These are phyloP conservation scores for Neostapfia colusana DNA, from an alignment of 176 grass and related monocot species.

Conservation along the genomic window DNA sequence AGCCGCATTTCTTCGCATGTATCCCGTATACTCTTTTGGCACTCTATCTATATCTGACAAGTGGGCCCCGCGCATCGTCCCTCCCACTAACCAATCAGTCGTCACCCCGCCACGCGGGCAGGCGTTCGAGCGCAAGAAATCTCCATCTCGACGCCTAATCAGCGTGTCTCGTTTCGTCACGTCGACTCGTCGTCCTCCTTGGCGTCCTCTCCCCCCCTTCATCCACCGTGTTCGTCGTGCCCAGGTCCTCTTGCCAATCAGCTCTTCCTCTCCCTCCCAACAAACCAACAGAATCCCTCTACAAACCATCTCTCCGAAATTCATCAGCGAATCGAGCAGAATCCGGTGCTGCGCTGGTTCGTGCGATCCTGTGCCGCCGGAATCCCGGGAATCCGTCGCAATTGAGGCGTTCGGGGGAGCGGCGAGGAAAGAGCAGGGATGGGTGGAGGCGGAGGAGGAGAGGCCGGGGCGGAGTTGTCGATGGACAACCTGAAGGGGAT, in stretches of 20 bases:
- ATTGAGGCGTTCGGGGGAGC: neutral
- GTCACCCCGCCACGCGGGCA: neutral
- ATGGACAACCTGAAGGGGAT: conserved; percentile 88
- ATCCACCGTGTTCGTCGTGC: neutral
- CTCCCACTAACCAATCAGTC: neutral
- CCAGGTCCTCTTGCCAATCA: conserved; percentile 15
- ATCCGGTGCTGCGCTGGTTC: neutral
- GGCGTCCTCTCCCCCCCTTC: neutral
- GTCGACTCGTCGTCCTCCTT: conserved; percentile 13
- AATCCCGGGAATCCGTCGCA: conserved; percentile 8
- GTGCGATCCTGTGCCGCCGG: neutral
- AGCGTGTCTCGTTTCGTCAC: conserved; percentile 10
- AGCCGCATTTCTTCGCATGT: neutral
- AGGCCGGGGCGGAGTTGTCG: conserved; percentile 51
- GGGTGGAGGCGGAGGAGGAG: neutral
- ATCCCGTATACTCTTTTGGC: neutral
- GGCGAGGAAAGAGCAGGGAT: conserved; percentile 1
- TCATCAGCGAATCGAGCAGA: neutral
- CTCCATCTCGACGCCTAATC: neutral
- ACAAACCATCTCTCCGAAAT: conserved; percentile 7
- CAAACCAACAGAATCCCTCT: neutral
- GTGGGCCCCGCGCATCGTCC: neutral
- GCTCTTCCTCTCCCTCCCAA: neutral
- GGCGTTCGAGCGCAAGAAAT: neutral
- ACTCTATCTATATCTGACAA: neutral